A percentile compares a stretch with the other conserved stretches of the same genome.
Evolutionary conservation across 768 basidiomycete species (phyloP).

Genomic region (Gymnopilus dilepis): DNA sequence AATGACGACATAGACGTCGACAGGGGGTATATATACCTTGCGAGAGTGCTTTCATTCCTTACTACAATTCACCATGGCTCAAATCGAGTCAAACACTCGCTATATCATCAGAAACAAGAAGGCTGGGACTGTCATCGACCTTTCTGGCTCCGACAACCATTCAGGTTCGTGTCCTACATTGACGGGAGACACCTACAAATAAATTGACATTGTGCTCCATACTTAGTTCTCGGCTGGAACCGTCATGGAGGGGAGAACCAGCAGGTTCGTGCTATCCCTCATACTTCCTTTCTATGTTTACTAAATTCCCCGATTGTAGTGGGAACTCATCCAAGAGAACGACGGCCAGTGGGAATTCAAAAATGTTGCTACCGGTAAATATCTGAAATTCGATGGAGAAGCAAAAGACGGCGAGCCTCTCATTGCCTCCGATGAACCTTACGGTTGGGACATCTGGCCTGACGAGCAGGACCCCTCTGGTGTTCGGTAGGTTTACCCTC

Average conservation of each 20-base stretch:
- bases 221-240: slow-evolving; percentile 48
- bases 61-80: slow-evolving; percentile 1
- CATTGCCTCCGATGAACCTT: slow-evolving; percentile 31
- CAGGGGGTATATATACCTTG: slow-evolving; percentile 9
- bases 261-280: slow-evolving; percentile 30
- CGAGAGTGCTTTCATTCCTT: not conserved
- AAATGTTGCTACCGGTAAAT: slow-evolving; percentile 37
- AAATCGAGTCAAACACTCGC: slow-evolving; percentile 22
- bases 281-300: not conserved
- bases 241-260: slow-evolving; percentile 48
- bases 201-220: no score
- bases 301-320: slow-evolving; percentile 21
- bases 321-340: slow-evolving; percentile 16
- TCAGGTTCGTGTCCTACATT: slow-evolving; percentile 46
- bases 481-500: slow-evolving; percentile 31
- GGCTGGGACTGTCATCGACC: slow-evolving; percentile 46
- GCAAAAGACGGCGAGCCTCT: slow-evolving; percentile 35
- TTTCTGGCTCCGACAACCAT: slow-evolving; percentile 25
- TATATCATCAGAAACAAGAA: slow-evolving; percentile 48
- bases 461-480: slow-evolving; percentile 33
- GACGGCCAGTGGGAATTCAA: slow-evolving; percentile 35
- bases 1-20: not conserved
- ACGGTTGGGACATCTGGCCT: slow-evolving; percentile 42
- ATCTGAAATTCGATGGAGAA: slow-evolving; percentile 33
- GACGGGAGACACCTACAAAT: no score